Evolutionary conservation across 345 rosid species (phyloP).

Genomic region (Populus alba): DNA sequence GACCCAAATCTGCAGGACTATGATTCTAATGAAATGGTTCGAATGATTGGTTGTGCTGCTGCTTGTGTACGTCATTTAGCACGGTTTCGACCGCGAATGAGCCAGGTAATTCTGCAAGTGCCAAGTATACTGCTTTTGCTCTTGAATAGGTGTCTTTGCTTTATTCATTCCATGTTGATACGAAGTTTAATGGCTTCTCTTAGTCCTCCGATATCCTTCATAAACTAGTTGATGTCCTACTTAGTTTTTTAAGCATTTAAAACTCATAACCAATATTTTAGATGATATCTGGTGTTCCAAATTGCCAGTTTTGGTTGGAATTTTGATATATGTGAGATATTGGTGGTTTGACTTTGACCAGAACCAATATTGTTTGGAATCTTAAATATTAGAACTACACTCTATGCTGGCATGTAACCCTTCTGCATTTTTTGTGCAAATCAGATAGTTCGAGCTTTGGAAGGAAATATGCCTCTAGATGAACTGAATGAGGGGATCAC

Average conservation of each 20-base stretch:
- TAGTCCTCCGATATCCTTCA: not conserved
- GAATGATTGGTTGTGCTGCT: constrained; percentile 22
- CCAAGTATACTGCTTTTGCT: not conserved
- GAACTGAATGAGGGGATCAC: constrained; percentile 14
- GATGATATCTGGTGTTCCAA: not conserved
- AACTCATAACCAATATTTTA: not conserved
- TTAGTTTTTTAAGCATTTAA: not conserved
- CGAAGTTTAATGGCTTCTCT: not conserved
- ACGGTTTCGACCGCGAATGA: constrained; percentile 23
- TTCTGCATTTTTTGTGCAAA: constrained; percentile 8
- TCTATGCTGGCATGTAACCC: constrained; percentile 3
- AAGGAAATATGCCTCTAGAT: constrained; percentile 26
- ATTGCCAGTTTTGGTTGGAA: not conserved
- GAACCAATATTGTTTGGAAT: not conserved
- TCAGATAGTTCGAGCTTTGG: constrained; percentile 28
- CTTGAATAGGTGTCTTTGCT: not conserved
- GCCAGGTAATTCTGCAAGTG: constrained; percentile 16
- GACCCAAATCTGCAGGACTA: constrained; percentile 25
- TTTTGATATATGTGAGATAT: not conserved
- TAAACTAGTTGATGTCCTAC: not conserved
- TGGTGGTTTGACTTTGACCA: not conserved
- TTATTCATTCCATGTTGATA: not conserved
- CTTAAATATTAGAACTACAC: not conserved
- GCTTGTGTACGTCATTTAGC: constrained; percentile 23
- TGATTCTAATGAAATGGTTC: constrained; percentile 10